Percentiles rank a stretch among this genome's conserved stretches.
Conservation (phyloP, 305 asterid species). For the Fraxinus ornus region DNA sequence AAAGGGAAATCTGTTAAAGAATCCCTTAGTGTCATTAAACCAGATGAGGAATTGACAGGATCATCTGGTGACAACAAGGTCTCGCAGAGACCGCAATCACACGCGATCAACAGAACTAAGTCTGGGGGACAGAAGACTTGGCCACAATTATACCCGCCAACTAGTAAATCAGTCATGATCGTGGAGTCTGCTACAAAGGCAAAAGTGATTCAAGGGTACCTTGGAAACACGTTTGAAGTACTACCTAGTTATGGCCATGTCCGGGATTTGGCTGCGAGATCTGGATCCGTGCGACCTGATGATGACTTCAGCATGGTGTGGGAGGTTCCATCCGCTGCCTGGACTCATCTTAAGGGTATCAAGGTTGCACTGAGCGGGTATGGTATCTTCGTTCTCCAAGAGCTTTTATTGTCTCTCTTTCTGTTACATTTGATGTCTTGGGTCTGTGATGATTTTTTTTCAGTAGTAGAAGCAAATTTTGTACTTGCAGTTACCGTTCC, state of each 20-base stretch:
- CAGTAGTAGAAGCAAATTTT: not conserved
- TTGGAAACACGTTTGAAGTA: constrained; percentile 91
- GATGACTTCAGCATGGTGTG: constrained; percentile 96
- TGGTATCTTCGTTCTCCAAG: constrained; percentile 29
- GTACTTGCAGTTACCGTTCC: not conserved
- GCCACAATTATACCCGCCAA: constrained; percentile 77
- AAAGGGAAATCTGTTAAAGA: constrained; percentile 39
- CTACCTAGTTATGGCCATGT: constrained; percentile 94
- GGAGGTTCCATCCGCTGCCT: constrained; percentile 93
- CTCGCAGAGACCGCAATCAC: constrained; percentile 29
- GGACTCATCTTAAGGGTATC: constrained; percentile 95
- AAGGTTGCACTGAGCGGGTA: constrained; percentile 87
- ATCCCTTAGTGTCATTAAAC: constrained; percentile 26
- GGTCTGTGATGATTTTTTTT: not conserved
- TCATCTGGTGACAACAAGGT: constrained; percentile 26
- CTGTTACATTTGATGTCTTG: not conserved
- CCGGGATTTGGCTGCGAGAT: constrained; percentile 94
- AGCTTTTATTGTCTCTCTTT: constrained; percentile 10
- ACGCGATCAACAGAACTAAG: constrained; percentile 30
- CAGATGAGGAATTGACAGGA: constrained; percentile 24
- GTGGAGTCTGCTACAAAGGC: constrained; percentile 91
- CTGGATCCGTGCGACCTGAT: constrained; percentile 93
- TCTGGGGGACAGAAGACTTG: constrained; percentile 38
- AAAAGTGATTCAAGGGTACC: constrained; percentile 89
- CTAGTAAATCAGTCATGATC: constrained; percentile 65